phyloP scores from a whole-genome alignment of 805 yeast genomes.

The Saccharomyces kudriavzevii region DNA sequence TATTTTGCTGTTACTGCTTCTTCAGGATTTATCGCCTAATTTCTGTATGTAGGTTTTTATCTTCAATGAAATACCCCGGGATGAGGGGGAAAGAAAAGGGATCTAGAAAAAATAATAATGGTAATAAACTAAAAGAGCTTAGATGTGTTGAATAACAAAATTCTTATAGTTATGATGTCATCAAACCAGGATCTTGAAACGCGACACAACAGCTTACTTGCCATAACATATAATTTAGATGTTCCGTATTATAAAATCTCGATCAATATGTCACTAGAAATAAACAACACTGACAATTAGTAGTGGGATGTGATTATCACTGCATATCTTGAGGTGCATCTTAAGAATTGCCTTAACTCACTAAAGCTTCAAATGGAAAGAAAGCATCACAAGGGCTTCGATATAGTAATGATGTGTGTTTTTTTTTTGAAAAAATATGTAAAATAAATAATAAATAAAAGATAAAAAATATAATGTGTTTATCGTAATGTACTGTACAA shows the following conservation, averaged over 20 bases:
- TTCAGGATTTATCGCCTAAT: not conserved
- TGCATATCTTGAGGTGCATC: not conserved
- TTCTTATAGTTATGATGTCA: no score
- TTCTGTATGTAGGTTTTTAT: not conserved
- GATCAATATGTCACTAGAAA: not conserved
- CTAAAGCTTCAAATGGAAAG: not conserved
- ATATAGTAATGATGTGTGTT: not conserved
- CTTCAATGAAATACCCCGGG: not conserved
- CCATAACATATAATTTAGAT: no score
- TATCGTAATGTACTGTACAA: not conserved
- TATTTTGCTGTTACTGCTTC: not conserved
- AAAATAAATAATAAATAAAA: not conserved
- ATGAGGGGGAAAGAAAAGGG: not conserved
- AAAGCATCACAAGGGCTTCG: not conserved
- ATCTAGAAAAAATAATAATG: not conserved
- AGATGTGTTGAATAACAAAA: no score
- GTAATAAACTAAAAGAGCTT: not conserved
- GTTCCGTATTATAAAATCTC: no score
- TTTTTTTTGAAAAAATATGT: not conserved
- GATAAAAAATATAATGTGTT: not conserved
- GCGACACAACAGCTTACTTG: no score
- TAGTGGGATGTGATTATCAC: not conserved
- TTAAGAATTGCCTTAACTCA: not conserved
- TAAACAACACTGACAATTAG: not conserved
- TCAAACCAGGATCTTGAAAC: no score